Evolutionary conservation across 2,329 filamentous ascomycete genomes (phyloP).

Genomic region (Colletotrichum viniferum): DNA sequence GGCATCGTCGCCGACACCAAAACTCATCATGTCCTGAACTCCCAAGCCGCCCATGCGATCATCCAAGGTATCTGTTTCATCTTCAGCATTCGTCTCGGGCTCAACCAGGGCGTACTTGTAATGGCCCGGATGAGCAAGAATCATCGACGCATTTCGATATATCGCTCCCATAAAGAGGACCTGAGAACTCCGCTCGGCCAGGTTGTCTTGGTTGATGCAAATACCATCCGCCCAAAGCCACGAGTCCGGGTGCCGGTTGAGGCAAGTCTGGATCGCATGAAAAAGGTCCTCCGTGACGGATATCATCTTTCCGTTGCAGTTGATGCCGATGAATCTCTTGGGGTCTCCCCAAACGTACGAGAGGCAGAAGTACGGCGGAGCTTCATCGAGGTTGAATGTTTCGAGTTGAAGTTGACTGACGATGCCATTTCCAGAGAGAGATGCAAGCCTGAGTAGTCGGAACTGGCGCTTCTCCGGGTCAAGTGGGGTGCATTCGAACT

Average conservation of each 20-base stretch:
- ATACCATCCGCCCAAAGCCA: slow-evolving; percentile 14
- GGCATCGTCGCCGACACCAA: neutral
- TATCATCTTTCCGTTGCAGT: neutral
- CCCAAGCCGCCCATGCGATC: neutral
- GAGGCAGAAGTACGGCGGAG: neutral
- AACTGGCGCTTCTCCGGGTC: neutral
- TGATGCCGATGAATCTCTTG: neutral
- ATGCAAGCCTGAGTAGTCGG: neutral
- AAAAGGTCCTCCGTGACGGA: neutral
- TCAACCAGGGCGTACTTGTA: neutral
- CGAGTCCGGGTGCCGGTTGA: neutral
- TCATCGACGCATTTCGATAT: neutral
- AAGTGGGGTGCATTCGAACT: neutral
- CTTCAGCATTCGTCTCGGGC: neutral
- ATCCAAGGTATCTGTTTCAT: neutral
- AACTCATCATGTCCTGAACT: neutral
- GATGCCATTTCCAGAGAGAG: neutral
- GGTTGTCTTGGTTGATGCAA: slow-evolving; percentile 3
- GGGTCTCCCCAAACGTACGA: slow-evolving; percentile 11
- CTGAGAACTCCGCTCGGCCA: neutral
- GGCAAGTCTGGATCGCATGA: neutral
- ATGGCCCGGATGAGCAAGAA: neutral
- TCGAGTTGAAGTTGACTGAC: neutral
- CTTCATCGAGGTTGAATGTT: neutral
- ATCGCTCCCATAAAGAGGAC: neutral